Evolutionary conservation across 1,139 yeast genomes (phyloP).

Genomic region (Yamadazyma siamensis): DNA sequence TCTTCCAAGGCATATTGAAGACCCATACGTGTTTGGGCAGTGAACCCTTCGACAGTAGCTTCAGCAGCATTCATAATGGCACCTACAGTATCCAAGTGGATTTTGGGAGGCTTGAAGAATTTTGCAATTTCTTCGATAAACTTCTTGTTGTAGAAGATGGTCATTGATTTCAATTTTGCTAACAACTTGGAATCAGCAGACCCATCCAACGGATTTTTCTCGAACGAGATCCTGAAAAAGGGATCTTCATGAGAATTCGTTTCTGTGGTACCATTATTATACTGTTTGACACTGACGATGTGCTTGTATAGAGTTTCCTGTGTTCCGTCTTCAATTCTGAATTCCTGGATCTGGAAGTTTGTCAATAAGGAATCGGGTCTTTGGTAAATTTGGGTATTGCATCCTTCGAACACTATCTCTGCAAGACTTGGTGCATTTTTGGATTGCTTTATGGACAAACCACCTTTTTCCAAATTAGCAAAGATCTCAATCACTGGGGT

Average conservation of each 20-base stretch:
- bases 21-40: slow-evolving; percentile 88
- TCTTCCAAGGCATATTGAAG: slow-evolving; percentile 91
- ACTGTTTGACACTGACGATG: slow-evolving; percentile 79
- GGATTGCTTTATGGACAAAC: slow-evolving; percentile 55
- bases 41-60: slow-evolving; percentile 86
- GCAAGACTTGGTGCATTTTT: slow-evolving; percentile 52
- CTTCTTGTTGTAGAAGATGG: slow-evolving; percentile 79
- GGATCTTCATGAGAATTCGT: slow-evolving; percentile 44
- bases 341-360: slow-evolving; percentile 72
- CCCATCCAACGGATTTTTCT: slow-evolving; percentile 79
- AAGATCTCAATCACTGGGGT: slow-evolving; percentile 63
- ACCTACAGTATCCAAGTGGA: slow-evolving; percentile 84
- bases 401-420: slow-evolving; percentile 78
- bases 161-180: slow-evolving; percentile 80
- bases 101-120: slow-evolving; percentile 85
- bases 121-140: slow-evolving; percentile 71
- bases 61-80: slow-evolving; percentile 95
- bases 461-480: slow-evolving; percentile 73
- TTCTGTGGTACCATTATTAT: slow-evolving; percentile 6
- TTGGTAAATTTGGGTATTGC: slow-evolving; percentile 68
- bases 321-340: slow-evolving; percentile 86
- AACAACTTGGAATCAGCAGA: slow-evolving; percentile 75
- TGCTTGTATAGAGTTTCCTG: slow-evolving; percentile 72
- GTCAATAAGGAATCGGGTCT: slow-evolving; percentile 77
- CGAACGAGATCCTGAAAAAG: slow-evolving; percentile 79